Base-by-base conservation (phyloP, 768 basidiomycete species). In the Leccinum variicolor region DNA sequence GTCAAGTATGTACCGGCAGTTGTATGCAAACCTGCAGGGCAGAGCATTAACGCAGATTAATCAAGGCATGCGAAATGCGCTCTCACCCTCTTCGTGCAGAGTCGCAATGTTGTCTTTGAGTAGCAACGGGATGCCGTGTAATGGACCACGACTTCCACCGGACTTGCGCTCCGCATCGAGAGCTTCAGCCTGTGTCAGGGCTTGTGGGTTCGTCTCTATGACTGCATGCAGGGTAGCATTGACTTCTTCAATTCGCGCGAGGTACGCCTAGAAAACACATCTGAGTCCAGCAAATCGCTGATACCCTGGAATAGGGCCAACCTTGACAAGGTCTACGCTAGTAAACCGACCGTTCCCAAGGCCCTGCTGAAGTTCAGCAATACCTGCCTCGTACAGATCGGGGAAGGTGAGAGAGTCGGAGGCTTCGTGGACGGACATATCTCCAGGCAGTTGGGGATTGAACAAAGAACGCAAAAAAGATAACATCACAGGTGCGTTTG, bases 191-290 rank as follows among this genome's bases (percentile, higher is more conserved):
- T 81, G 77, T 13, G 52, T 59, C 19, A 86, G 69, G 7, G 83
- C 85, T 8, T 75, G 76, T 0, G 83, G 82, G 59, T 84, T 89
- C 9, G 75, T 74, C 66, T 88, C 86, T 31, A 87, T 73, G 15
- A 88, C 77, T 5, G 86, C 85, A 6, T 82, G 82, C 23, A 87
- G 72, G 39, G 70, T 73, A 26, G 81, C 60, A 63, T 88, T 87
- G 21, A 87, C 86, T 62, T 87, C 84, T 13, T 85, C 82, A 29
- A 87, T 85, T 1, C 85, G 78, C 9, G 82, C 79, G 61, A 86
- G 76, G 66, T 88, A 87, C 2, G 84, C 84, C 86, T 88, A 60
- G 10, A 28, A 9, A 56, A 31, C 10, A 14, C 8, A 9, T 29
- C 52, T 50, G 31, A 34, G 5, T 25, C 7, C 2, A 17, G 31